Evolutionary conservation across 495 filamentous ascomycete genomes (phyloP).

Genomic region (Neohortaea acidophila): DNA sequence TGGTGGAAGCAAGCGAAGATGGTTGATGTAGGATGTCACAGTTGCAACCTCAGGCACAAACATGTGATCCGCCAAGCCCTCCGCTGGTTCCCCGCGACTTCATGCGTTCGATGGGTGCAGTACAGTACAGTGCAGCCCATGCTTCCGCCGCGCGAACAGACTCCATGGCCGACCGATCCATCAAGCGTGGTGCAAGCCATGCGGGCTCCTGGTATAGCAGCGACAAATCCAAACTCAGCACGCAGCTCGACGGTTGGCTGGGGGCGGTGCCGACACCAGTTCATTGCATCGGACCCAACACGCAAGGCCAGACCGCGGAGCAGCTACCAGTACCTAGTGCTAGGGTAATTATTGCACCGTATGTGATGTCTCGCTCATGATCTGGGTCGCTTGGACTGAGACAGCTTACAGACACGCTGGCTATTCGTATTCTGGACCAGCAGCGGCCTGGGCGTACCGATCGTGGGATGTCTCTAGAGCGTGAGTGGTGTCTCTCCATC

Average conservation of each 20-base stretch:
- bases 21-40: too few species aligned
- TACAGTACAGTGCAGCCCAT: not conserved
- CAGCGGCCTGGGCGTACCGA: conserved; percentile 91
- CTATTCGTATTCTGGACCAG: conserved; percentile 86
- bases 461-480: conserved; percentile 68
- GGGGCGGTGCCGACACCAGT: conserved; percentile 50
- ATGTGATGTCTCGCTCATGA: conserved; percentile 27
- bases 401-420: conserved; percentile 61
- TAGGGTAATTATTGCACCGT: conserved; percentile 91
- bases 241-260: conserved; percentile 70
- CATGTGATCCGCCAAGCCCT: too few species aligned
- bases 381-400: not conserved
- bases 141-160: too few species aligned
- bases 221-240: conserved; percentile 39
- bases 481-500: conserved; percentile 30
- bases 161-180: conserved; percentile 30
- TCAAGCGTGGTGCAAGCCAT: conserved; percentile 49
- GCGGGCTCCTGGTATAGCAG: conserved; percentile 80
- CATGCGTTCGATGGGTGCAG: not conserved
- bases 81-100: too few species aligned
- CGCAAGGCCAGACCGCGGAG: conserved; percentile 32
- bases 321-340: conserved; percentile 59
- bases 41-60: too few species aligned
- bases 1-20: too few species aligned
- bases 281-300: conserved; percentile 24